Conservation (phyloP, 441 rosid species). For the Adansonia gregorii region DNA sequence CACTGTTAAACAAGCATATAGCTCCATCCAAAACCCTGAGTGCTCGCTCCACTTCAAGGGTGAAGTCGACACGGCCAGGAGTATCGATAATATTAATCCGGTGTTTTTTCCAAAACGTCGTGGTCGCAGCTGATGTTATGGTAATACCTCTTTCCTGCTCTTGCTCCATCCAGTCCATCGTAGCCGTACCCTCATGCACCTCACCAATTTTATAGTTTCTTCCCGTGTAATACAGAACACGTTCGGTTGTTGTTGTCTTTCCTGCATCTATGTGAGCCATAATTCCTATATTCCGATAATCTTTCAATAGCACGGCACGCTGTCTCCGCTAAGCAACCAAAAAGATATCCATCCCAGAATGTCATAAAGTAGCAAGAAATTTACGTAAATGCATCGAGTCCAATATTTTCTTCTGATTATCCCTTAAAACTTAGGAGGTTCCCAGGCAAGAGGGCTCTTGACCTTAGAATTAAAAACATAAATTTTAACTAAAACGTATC, state of each 20-base stretch:
- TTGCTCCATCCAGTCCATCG: slow-evolving; percentile 99
- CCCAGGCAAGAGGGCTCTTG: background rate
- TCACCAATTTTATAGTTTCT: slow-evolving; percentile 96
- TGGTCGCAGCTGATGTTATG: slow-evolving; percentile 92
- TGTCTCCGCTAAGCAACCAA: slow-evolving; percentile 42
- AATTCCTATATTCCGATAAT: slow-evolving; percentile 89
- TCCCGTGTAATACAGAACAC: slow-evolving; percentile 81
- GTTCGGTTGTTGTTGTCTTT: slow-evolving; percentile 89
- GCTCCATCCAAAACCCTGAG: slow-evolving; percentile 92
- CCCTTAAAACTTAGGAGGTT: background rate
- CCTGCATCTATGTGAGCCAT: slow-evolving; percentile 99
- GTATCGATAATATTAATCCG: slow-evolving; percentile 93
- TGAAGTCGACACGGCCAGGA: slow-evolving; percentile 94
- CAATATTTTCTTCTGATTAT: slow-evolving; percentile 5
- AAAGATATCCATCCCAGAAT: slow-evolving; percentile 22
- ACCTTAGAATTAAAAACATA: background rate
- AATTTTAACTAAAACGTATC: background rate
- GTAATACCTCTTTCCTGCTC: slow-evolving; percentile 99
- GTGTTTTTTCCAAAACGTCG: slow-evolving; percentile 86
- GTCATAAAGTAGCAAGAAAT: slow-evolving; percentile 11
- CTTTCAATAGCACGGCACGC: slow-evolving; percentile 70
- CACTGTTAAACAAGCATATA: slow-evolving; percentile 92
- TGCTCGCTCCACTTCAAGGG: slow-evolving; percentile 95
- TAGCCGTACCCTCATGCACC: slow-evolving; percentile 96
- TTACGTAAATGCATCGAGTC: background rate